Evolutionary conservation across 139 green algal species (phyloP).

Genomic region (Nannochloris sp.): DNA sequence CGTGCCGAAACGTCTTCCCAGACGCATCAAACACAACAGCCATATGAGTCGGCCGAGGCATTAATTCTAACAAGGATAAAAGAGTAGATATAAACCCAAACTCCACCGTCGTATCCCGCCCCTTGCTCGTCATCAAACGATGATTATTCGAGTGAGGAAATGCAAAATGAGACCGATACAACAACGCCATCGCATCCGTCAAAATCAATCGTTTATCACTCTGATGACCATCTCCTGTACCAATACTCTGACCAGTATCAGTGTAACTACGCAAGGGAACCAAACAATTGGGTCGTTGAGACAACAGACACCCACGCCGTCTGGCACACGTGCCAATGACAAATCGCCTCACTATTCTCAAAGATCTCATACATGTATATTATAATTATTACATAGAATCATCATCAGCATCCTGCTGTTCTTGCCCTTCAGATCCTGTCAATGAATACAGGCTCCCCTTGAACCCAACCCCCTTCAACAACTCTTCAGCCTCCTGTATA

Average conservation of each 20-base stretch:
- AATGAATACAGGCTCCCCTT: constrained; percentile 20
- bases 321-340: too few species aligned
- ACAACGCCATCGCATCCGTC: constrained; percentile 38
- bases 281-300: background rate
- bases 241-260: background rate
- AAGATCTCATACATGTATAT: background rate
- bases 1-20: constrained; percentile 54
- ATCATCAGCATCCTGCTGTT: background rate
- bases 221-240: background rate
- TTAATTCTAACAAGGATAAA: constrained; percentile 34
- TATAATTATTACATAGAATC: too few species aligned
- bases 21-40: constrained; percentile 54
- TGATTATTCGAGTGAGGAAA: constrained; percentile 15
- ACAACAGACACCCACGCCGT: too few species aligned
- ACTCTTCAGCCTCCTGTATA: constrained; percentile 19
- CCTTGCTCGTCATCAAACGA: constrained; percentile 16
- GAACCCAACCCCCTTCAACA: constrained; percentile 27
- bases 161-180: constrained; percentile 49
- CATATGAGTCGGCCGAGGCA: constrained; percentile 47
- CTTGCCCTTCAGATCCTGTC: background rate
- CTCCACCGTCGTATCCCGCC: constrained; percentile 38
- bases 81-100: constrained; percentile 44
- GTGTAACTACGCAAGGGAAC: background rate
- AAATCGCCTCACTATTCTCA: too few species aligned
- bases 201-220: constrained; percentile 30